Conservation (phyloP, 2,329 filamentous ascomycete genomes). For the Neoscytalidium dimidiatum region DNA sequence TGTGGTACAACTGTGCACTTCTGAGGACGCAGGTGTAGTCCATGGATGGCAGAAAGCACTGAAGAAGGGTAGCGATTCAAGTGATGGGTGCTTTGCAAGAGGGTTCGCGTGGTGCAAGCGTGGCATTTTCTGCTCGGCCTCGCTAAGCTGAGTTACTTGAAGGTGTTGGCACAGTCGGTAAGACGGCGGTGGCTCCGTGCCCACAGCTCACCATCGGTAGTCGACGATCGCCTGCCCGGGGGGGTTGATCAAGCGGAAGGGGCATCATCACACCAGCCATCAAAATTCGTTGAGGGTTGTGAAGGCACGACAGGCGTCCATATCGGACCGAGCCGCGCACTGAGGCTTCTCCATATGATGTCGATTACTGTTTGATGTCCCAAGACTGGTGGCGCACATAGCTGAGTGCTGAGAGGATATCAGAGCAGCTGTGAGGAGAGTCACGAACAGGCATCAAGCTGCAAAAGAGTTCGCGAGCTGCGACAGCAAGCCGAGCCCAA, state of each 20-base stretch:
- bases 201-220: background rate
- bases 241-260: background rate
- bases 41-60: background rate
- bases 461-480: background rate
- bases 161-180: background rate
- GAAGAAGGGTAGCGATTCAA: background rate
- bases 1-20: too few relatives aligned
- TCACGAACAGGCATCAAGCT: background rate
- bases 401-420: background rate
- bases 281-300: background rate
- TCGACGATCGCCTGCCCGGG: constrained; percentile 4
- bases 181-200: background rate
- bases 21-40: background rate
- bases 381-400: background rate
- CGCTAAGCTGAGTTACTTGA: background rate
- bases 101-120: background rate
- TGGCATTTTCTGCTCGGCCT: background rate
- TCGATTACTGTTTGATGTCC: background rate
- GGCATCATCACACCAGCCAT: background rate
- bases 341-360: background rate
- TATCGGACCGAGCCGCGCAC: background rate
- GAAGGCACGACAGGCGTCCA: background rate
- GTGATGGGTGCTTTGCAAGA: background rate
- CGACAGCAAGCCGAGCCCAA: background rate
- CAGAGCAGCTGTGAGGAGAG: background rate